A percentile compares a stretch with the other conserved stretches of the same genome.
phyloP scores from a whole-genome alignment of 805 yeast genomes.

The Wickerhamomyces canadensis region DNA sequence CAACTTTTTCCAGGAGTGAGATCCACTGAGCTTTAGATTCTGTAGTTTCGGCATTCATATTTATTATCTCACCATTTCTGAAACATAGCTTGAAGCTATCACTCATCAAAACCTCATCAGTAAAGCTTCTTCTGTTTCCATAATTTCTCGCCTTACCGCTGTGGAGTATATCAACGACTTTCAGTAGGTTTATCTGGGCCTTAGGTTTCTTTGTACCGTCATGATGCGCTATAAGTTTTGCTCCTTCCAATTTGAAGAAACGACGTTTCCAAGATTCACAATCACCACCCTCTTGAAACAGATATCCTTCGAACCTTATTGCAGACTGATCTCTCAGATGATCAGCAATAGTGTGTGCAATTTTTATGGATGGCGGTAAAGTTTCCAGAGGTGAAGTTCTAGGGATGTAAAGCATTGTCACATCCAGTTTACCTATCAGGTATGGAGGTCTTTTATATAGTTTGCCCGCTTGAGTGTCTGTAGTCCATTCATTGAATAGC shows the following conservation, averaged over 20 bases:
- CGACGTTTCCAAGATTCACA: constrained; percentile 66
- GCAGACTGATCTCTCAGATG: constrained; percentile 32
- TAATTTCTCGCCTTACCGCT: constrained; percentile 26
- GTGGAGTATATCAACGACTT: constrained; percentile 41
- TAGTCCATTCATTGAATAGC: constrained; percentile 81
- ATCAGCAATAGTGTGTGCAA: constrained; percentile 39
- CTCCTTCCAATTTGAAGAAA: constrained; percentile 67
- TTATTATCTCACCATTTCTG: constrained; percentile 75
- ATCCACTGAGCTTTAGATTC: constrained; percentile 66
- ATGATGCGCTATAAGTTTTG: constrained; percentile 69
- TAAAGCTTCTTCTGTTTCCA: constrained; percentile 46
- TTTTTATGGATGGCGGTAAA: constrained; percentile 63
- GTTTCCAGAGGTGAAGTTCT: constrained; percentile 53
- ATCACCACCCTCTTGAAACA: constrained; percentile 93
- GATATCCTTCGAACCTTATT: constrained; percentile 52
- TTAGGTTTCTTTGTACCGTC: constrained; percentile 63
- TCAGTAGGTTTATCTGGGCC: constrained; percentile 69
- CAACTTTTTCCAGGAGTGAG: constrained; percentile 46
- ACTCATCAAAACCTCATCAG: constrained; percentile 63
- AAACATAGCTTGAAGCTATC: constrained; percentile 74
- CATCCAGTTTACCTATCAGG: constrained; percentile 59
- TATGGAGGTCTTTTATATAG: constrained; percentile 42
- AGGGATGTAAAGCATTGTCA: constrained; percentile 66
- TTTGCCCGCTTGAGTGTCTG: constrained; percentile 24
- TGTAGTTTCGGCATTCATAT: constrained; percentile 76